Evolutionary conservation across 345 rosid genomes (phyloP).

Genomic region (Aurinia saxatilis): DNA sequence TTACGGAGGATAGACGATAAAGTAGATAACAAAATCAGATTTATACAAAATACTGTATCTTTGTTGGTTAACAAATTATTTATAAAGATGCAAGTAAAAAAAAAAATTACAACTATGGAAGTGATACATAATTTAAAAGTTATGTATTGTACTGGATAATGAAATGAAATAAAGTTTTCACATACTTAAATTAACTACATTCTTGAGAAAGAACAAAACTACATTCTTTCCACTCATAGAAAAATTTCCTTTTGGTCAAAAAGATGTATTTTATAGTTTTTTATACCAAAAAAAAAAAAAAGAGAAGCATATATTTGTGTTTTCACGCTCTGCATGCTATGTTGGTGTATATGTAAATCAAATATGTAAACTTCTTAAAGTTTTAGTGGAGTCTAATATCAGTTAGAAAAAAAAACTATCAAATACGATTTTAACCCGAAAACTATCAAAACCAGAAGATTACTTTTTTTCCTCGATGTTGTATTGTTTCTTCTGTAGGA

Average conservation of each 20-base stretch:
- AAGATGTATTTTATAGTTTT: not conserved
- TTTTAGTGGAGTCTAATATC: no score
- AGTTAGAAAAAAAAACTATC: no score
- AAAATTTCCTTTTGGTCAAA: not conserved
- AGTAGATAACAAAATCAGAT: not conserved
- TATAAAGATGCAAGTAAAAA: not conserved
- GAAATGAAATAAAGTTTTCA: no score
- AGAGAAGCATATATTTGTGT: not conserved
- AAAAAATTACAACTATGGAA: no score
- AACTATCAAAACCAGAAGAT: no score
- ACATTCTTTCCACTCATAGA: not conserved
- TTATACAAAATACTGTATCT: not conserved
- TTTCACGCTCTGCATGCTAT: slow-evolving; percentile 7
- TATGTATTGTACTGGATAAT: not conserved
- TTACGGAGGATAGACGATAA: not conserved
- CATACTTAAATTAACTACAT: no score
- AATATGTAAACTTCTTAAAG: no score
- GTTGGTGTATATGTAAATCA: not conserved
- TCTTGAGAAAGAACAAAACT: not conserved
- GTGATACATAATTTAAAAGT: no score
- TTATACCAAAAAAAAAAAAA: no score
- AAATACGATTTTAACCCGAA: no score
- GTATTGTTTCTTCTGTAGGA: no score
- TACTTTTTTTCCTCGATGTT: no score
- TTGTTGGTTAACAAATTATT: not conserved